These are phyloP conservation scores for Pharus latifolius DNA, from an alignment of 176 grass and related monocot genomes.

Conservation along the genomic window DNA sequence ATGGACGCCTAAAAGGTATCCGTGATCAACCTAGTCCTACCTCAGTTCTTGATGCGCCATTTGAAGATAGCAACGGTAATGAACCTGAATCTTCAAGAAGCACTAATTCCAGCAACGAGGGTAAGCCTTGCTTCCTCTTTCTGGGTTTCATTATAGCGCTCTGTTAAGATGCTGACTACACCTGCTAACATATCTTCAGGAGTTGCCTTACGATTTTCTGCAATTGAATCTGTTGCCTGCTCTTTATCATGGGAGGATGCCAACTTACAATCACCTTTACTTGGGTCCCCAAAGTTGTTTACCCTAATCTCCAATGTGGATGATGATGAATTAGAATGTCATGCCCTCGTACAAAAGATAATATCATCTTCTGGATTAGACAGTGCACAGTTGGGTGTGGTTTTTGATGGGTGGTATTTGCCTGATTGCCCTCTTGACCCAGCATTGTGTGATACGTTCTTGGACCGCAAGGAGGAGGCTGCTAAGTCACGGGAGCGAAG, in stretches of 20 bases:
- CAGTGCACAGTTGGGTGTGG: constrained; percentile 24
- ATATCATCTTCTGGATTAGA: constrained; percentile 55
- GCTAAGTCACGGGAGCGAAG: constrained; percentile 65
- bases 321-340: constrained; percentile 40
- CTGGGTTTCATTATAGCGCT: neutral
- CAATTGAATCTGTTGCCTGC: constrained; percentile 34
- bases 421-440: constrained; percentile 60
- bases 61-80: constrained; percentile 47
- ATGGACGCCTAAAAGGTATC: constrained; percentile 16
- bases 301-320: constrained; percentile 5
- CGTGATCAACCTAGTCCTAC: constrained; percentile 57
- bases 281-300: constrained; percentile 4
- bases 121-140: constrained; percentile 26
- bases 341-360: constrained; percentile 58
- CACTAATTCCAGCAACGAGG: constrained; percentile 18
- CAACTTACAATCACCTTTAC: constrained; percentile 22
- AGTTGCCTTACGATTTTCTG: constrained; percentile 26
- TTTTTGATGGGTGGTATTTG: constrained; percentile 58
- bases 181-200: constrained; percentile 4
- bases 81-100: constrained; percentile 44
- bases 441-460: constrained; percentile 47
- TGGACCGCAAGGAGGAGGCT: constrained; percentile 64
- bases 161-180: constrained; percentile 1
- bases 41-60: constrained; percentile 62
- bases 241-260: constrained; percentile 58